Evolutionary conservation across 345 rosid species (phyloP), one percentile per base, ranked within the genome.

Genomic region (Populus euphratica): DNA sequence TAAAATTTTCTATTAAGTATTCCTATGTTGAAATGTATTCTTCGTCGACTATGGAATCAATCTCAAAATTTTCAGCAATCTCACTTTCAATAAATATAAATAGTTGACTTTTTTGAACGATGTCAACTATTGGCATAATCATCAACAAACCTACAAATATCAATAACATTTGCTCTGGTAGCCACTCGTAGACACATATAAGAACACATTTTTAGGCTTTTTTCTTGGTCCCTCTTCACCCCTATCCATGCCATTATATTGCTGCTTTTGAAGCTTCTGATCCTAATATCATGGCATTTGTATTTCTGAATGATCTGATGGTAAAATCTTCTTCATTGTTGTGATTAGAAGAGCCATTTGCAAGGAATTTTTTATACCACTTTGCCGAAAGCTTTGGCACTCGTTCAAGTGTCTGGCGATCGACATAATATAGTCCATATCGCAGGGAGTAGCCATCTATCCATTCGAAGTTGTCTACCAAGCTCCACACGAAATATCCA

Each of bases 391-490:
- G 82, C 84, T 85, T 85, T 2, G 89, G 89, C 12, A 36, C 80
- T 36, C 86, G 74, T 35, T 72, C 6, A 43, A 86, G 85, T 0
- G 82, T 83, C 35, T 9, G 27, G 47, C 83, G 78, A 68, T 86
- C 85, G 8, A 86, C 82, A 33, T 63, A 69, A 56, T 74, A 75
- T 6, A 86, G 59, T 31, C 89, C 87, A n/a, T 36, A 86, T 39
- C 50, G 31, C 27, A n/a, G 35, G 1, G 72, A 54, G 50, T 79
- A 86, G 5, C 89, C 89, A 8, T 79, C 72, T 29, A 41, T 31
- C 87, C 89, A 86, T 62, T 86, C 85, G 10, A 86, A 76, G 74
- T 81, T 86, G 81, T 86, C 88, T 64, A 86, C 75, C 76, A 85
- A 79, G 77, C 83, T 83, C 89, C 87, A 83, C 31, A 82, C 52